Evolutionary conservation across 768 basidiomycete genomes (phyloP).

Genomic region (Serendipita sp.): DNA sequence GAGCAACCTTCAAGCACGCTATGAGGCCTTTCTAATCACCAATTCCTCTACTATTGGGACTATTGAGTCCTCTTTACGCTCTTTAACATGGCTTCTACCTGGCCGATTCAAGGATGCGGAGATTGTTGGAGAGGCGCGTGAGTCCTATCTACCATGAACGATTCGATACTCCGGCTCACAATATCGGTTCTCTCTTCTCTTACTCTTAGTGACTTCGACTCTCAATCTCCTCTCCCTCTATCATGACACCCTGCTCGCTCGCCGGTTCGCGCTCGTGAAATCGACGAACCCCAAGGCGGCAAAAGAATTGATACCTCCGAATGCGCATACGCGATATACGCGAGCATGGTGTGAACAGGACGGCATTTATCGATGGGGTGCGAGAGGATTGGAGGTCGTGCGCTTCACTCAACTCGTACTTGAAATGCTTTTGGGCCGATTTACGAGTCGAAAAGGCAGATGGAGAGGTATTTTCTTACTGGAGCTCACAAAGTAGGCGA

Average conservation of each 20-base stretch:
- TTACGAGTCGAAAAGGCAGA: slow-evolving; percentile 40
- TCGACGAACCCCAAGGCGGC: slow-evolving; percentile 42
- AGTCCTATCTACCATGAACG: slow-evolving; percentile 25
- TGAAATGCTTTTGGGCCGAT: slow-evolving; percentile 76
- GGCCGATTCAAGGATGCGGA: slow-evolving; percentile 97
- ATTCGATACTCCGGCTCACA: background rate
- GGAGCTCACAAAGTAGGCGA: slow-evolving; percentile 71
- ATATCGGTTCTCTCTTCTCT: background rate
- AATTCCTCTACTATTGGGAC: slow-evolving; percentile 75
- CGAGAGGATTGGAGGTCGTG: slow-evolving; percentile 57
- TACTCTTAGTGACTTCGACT: slow-evolving; percentile 16
- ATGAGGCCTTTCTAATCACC: slow-evolving; percentile 68
- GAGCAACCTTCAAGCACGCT: slow-evolving; percentile 24
- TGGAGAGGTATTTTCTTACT: slow-evolving; percentile 68
- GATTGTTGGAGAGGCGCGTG: slow-evolving; percentile 82
- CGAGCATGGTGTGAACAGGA: slow-evolving; percentile 67
- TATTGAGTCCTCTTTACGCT: slow-evolving; percentile 77
- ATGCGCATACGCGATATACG: slow-evolving; percentile 78
- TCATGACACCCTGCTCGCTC: slow-evolving; percentile 80
- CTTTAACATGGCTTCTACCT: slow-evolving; percentile 88
- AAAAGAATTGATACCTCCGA: slow-evolving; percentile 50
- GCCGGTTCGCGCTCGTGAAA: slow-evolving; percentile 31
- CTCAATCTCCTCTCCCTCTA: slow-evolving; percentile 83
- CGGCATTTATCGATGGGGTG: slow-evolving; percentile 57
- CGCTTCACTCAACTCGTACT: slow-evolving; percentile 69